Base-by-base conservation (phyloP, 352 stramenopile genomes). In the Pythium insidiosum region DNA sequence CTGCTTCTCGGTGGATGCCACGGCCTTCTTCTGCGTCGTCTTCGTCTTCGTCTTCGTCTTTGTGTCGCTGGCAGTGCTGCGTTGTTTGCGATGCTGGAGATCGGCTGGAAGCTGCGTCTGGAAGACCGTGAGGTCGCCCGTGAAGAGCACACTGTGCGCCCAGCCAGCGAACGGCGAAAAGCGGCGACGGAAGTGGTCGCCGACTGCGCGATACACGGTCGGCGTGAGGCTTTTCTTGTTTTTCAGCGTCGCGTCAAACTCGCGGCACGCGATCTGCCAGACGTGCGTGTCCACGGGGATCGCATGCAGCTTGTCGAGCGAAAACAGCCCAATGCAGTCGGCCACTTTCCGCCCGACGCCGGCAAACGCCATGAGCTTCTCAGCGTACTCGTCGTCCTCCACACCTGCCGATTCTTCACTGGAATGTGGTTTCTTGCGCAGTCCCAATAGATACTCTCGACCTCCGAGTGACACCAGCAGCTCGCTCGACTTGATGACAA, bases 221-320 rank as follows among this genome's bases (percentile, higher is more conserved):
- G 79, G 79, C 23, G 80, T 93, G 16, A 92, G 44, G 19, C 56
- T 78, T 36, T 83, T 83, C 37, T 58, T 58, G 35, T 53, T 38
- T 34, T 62, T 47, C 6, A 62, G 43, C 29, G 45, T 49, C 12
- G 42, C 30, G 35, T 75, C 66, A 53, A 82, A 79, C 34, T 85
- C 72, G 18, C 72, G 66, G 23, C 74, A 75, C n/a, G 85, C 84
- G 58, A 97, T 96, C 23, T 91, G 80, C 79, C 85, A 94, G 4
- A 97, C 83, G 56, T 98, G 94, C 13, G 91, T 92, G 62, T 98
- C 94, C 5, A 97, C 88, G 11, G 94, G 92, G 37, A 98, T 95
- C 3, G 79, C 68, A 35, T 87, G 70, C 10, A 75, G 56, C 51
- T 95, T 73, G 47, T 92, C 73, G 10, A 97, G 56, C 6, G 83